Conservation (phyloP, 129 eudicot genomes). For the Chrysanthemum makinoi region DNA sequence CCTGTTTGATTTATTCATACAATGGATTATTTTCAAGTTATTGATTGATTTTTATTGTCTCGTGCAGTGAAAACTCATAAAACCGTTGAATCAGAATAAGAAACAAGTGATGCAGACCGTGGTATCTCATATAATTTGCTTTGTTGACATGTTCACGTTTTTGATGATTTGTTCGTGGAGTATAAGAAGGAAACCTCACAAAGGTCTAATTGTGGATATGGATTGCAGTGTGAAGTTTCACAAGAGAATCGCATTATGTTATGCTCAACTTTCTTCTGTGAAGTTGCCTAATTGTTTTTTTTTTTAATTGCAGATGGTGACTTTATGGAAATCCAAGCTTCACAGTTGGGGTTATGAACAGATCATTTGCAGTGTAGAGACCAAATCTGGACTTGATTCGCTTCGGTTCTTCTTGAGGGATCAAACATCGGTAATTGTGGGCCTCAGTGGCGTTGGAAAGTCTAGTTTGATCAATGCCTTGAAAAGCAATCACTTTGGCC, state of each 20-base stretch:
- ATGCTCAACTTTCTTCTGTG: not conserved
- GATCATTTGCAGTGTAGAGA: conserved; percentile 78
- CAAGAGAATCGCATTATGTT: not conserved
- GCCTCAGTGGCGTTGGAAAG: conserved; percentile 99
- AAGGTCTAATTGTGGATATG: not conserved
- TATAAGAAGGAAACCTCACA: not conserved
- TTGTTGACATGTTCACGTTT: too few species aligned
- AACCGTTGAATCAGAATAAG: too few species aligned
- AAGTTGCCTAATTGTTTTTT: conserved; percentile 14
- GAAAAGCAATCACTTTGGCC: conserved; percentile 43
- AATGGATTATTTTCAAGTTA: too few species aligned
- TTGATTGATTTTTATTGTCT: too few species aligned
- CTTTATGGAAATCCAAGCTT: conserved; percentile 79
- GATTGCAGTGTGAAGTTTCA: not conserved
- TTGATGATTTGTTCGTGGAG: not conserved
- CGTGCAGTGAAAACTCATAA: too few species aligned
- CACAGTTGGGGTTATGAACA: conserved; percentile 82
- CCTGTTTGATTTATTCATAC: too few species aligned
- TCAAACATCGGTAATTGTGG: conserved; percentile 90
- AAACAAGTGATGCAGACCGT: too few species aligned
- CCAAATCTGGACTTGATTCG: conserved; percentile 65
- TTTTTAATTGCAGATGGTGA: conserved; percentile 42
- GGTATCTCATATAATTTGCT: too few species aligned
- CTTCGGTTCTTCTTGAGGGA: conserved; percentile 64
- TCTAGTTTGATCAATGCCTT: conserved; percentile 87